Evolutionary conservation across 148 eudicot genomes (phyloP).

Genomic region (Euryodendron excelsum): DNA sequence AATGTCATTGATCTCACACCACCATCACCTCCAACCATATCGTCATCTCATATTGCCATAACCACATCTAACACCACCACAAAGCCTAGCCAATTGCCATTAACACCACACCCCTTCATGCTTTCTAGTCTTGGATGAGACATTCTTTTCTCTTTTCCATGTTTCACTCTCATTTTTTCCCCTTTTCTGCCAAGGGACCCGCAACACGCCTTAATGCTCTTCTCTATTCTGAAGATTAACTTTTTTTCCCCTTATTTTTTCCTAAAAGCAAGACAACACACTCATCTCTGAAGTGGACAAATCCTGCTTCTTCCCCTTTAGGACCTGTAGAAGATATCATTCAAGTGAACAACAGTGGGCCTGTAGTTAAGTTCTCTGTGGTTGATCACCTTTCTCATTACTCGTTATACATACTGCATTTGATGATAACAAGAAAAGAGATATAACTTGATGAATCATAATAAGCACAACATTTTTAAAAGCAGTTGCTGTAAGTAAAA

Average conservation of each 20-base stretch:
- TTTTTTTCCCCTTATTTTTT: too few relatives aligned
- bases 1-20: neutral
- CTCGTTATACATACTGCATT: neutral
- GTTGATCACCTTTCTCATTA: neutral
- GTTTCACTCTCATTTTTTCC: too few relatives aligned
- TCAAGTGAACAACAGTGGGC: neutral
- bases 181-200: neutral
- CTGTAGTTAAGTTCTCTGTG: neutral
- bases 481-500: neutral
- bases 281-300: neutral
- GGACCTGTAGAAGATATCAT: neutral
- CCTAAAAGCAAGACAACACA: too few relatives aligned
- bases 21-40: neutral
- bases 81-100: neutral
- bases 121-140: neutral
- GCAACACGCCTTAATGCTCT: neutral
- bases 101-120: neutral
- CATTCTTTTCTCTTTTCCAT: neutral
- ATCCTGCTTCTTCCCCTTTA: neutral
- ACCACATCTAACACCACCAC: neutral
- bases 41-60: neutral
- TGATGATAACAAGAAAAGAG: neutral
- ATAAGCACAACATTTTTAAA: neutral
- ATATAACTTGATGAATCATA: neutral
- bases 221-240: too few relatives aligned